Conservation (phyloP, 2,329 filamentous ascomycete genomes). For the Camillea tinctor region DNA sequence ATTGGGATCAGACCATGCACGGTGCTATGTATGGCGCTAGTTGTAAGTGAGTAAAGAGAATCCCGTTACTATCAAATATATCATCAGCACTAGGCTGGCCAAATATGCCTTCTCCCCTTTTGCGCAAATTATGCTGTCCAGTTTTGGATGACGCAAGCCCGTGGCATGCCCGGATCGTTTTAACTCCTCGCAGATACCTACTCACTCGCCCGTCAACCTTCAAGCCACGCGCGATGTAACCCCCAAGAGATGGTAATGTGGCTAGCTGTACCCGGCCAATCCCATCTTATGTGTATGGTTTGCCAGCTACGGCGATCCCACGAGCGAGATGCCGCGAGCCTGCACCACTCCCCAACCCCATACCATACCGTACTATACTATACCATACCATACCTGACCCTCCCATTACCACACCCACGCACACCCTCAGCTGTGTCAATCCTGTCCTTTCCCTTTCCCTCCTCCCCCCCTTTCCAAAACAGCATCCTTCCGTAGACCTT, state of each 20-base stretch:
- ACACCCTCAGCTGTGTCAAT: neutral
- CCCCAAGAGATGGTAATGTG: slow-evolving; percentile 4
- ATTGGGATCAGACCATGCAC: neutral
- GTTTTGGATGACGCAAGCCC: neutral
- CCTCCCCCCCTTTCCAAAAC: neutral
- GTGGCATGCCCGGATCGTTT: slow-evolving; percentile 13
- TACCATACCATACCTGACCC: too few species aligned
- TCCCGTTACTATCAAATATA: neutral
- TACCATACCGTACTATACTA: too few species aligned
- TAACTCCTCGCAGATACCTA: slow-evolving; percentile 20
- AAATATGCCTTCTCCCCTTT: neutral
- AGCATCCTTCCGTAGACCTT: neutral
- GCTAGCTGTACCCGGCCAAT: neutral
- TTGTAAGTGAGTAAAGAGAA: too few species aligned
- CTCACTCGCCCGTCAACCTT: slow-evolving; percentile 7
- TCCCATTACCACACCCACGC: too few species aligned
- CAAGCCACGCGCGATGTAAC: slow-evolving; percentile 22
- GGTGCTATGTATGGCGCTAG: too few species aligned
- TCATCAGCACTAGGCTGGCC: neutral
- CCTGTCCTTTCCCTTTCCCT: too few species aligned
- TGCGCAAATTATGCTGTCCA: neutral
- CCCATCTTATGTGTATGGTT: neutral
- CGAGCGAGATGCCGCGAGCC: neutral
- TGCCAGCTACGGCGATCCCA: neutral
- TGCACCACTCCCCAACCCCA: neutral